Evolutionary conservation across 441 rosid species (phyloP).

Genomic region (Bocquillonia castaneifolia): DNA sequence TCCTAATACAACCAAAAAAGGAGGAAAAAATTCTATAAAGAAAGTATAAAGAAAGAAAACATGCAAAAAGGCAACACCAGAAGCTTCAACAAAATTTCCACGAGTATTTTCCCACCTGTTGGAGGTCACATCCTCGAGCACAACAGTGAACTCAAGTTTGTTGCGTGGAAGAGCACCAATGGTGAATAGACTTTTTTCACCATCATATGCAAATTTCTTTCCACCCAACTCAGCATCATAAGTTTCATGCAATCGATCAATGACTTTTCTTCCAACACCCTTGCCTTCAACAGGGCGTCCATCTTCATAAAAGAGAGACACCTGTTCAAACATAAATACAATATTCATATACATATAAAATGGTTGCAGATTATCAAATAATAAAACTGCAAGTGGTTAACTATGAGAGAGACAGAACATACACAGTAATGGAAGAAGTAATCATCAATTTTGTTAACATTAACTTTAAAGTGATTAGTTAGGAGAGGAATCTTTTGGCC

Average conservation of each 20-base stretch:
- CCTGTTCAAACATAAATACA: conserved; percentile 31
- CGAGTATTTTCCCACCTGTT: conserved; percentile 26
- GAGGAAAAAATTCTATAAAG: background rate
- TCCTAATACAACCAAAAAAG: background rate
- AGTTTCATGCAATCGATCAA: conserved; percentile 51
- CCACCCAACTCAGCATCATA: conserved; percentile 42
- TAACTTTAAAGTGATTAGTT: conserved; percentile 60
- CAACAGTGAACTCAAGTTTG: conserved; percentile 50
- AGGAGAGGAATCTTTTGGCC: conserved; percentile 42
- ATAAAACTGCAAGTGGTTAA: background rate
- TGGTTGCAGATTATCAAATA: background rate
- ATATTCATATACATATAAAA: background rate
- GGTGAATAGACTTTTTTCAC: conserved; percentile 57
- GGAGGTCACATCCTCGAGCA: conserved; percentile 46
- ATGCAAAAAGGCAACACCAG: background rate
- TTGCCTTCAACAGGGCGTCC: conserved; percentile 51
- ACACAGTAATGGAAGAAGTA: conserved; percentile 52
- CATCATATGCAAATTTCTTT: conserved; percentile 58
- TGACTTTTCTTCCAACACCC: conserved; percentile 49
- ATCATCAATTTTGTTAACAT: conserved; percentile 39
- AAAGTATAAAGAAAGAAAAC: background rate
- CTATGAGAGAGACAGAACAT: conserved; percentile 9
- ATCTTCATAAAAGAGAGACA: conserved; percentile 50
- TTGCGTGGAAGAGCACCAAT: conserved; percentile 49
- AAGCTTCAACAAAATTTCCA: background rate